A percentile compares a stretch with the other conserved stretches of the same genome.
phyloP scores from a whole-genome alignment of 768 basidiomycete species.

The Amanita fuliginea region DNA sequence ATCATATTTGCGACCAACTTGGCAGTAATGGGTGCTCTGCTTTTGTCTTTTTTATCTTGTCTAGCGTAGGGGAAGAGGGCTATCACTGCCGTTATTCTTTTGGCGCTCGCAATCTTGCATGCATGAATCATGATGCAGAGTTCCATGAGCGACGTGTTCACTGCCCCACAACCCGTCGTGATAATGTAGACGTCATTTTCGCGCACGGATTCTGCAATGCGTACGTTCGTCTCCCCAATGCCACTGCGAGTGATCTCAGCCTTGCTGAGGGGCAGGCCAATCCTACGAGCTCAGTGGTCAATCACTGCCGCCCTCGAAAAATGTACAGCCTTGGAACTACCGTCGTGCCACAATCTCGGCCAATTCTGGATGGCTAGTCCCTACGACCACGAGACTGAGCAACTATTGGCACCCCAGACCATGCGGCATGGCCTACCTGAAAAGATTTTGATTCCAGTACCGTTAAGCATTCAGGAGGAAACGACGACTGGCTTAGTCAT shows the following conservation, averaged over 20 bases:
- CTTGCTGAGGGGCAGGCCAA: constrained; percentile 81
- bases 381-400: constrained; percentile 24
- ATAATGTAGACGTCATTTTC: constrained; percentile 99
- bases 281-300: constrained; percentile 34
- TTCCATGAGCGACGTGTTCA: constrained; percentile 96
- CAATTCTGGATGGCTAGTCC: constrained; percentile 91
- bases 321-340: constrained; percentile 30
- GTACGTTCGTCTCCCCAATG: constrained; percentile 86
- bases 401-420: no score
- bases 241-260: constrained; percentile 83
- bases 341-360: constrained; percentile 89
- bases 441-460: constrained; percentile 47
- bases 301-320: constrained; percentile 12
- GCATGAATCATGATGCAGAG: constrained; percentile 99
- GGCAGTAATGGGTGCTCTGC: constrained; percentile 93
- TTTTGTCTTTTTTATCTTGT: constrained; percentile 99
- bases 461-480: constrained; percentile 33
- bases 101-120: constrained; percentile 98
- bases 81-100: constrained; percentile 95
- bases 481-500: constrained; percentile 2
- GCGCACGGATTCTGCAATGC: constrained; percentile 89
- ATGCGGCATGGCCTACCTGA: constrained; percentile 39
- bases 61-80: constrained; percentile 95
- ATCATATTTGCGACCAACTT: constrained; percentile 99
- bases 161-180: constrained; percentile 77